phyloP scores from a whole-genome alignment of 345 rosid genomes.

The Tarenaya hassleriana region DNA sequence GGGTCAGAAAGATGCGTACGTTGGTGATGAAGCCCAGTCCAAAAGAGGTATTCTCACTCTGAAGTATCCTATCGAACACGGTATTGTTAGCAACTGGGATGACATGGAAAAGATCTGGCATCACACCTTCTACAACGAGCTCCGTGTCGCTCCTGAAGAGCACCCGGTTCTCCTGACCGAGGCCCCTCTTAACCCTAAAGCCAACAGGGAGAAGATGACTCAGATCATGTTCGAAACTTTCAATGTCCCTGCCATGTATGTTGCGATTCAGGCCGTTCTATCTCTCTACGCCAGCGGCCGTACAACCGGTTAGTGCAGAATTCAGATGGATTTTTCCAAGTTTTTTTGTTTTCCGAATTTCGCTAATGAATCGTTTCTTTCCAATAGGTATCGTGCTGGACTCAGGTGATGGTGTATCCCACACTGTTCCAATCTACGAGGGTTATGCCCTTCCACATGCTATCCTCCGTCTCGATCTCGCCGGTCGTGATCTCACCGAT shows the following conservation, averaged over 20 bases:
- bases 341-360: neutral
- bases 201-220: slow-evolving; percentile 39
- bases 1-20: slow-evolving; percentile 45
- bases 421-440: slow-evolving; percentile 42
- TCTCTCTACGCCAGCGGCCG: slow-evolving; percentile 46
- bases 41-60: slow-evolving; percentile 43
- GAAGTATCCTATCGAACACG: slow-evolving; percentile 43
- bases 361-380: neutral
- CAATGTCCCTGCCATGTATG: slow-evolving; percentile 39
- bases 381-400: slow-evolving; percentile 47
- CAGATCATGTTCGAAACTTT: slow-evolving; percentile 40
- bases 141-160: slow-evolving; percentile 37
- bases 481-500: slow-evolving; percentile 52
- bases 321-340: neutral
- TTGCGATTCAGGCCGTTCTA: slow-evolving; percentile 38
- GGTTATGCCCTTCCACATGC: slow-evolving; percentile 54
- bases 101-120: slow-evolving; percentile 47
- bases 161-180: slow-evolving; percentile 39
- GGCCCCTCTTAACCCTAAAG: slow-evolving; percentile 38
- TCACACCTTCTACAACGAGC: slow-evolving; percentile 41
- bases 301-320: slow-evolving; percentile 30
- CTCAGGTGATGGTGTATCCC: slow-evolving; percentile 50
- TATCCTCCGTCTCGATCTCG: slow-evolving; percentile 44
- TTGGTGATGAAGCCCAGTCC: slow-evolving; percentile 43
- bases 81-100: slow-evolving; percentile 47